Conservation (phyloP, 2,329 filamentous ascomycete genomes). For the Cladobotryum protrusum region DNA sequence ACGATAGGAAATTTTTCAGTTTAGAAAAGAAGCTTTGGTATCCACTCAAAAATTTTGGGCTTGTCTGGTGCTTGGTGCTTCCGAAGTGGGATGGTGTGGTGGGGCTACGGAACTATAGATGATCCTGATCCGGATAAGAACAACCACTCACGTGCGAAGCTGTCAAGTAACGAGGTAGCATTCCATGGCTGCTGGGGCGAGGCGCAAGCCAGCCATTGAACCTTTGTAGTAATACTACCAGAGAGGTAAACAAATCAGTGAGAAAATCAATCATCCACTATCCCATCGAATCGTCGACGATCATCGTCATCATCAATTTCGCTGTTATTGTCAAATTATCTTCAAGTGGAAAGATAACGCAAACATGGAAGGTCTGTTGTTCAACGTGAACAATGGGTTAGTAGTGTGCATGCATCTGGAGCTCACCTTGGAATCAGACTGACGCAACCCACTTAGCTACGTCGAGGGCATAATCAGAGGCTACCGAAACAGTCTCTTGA, state of each 20-base stretch:
- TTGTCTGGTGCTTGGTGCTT: slow-evolving; percentile 28
- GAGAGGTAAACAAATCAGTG: not conserved
- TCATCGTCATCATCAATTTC: too few relatives aligned
- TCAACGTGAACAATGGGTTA: slow-evolving; percentile 90
- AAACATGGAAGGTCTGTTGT: slow-evolving; percentile 83
- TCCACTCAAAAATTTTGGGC: slow-evolving; percentile 36
- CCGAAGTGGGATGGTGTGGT: slow-evolving; percentile 22
- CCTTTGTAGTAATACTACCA: not conserved
- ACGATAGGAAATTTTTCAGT: slow-evolving; percentile 38
- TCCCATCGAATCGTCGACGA: too few relatives aligned
- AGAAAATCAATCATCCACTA: not conserved
- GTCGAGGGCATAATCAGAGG: slow-evolving; percentile 96
- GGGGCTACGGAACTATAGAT: slow-evolving; percentile 21
- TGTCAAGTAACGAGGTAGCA: not conserved
- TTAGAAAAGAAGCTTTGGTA: slow-evolving; percentile 27
- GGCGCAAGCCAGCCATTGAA: not conserved
- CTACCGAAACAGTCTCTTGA: slow-evolving; percentile 91
- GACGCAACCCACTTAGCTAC: slow-evolving; percentile 54
- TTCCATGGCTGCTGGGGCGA: slow-evolving; percentile 1
- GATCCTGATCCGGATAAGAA: slow-evolving; percentile 15
- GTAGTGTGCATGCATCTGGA: slow-evolving; percentile 23
- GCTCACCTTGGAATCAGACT: not conserved
- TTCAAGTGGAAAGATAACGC: not conserved
- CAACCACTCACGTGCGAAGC: slow-evolving; percentile 17
- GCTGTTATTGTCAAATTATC: too few relatives aligned